Base-by-base conservation (phyloP, 208 protist genomes). In the Naegleria gruberi region DNA sequence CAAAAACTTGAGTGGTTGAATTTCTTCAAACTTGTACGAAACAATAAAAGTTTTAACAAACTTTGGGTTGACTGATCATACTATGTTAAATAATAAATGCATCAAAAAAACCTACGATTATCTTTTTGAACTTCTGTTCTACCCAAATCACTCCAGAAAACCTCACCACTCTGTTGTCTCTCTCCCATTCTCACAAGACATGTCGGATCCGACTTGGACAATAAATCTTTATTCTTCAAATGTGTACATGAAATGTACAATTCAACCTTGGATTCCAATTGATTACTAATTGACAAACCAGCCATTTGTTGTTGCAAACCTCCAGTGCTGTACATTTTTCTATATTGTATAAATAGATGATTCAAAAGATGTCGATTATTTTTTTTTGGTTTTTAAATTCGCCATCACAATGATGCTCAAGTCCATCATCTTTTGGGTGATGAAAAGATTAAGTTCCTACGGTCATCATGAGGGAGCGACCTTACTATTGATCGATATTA, bases 1-100 rank as follows among this genome's bases (percentile, higher is more conserved):
- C 15, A 15, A 7, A 30, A 86, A 47, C 8, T 45, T 45, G 10
- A 86, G 17, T 51, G 19, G 26, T 86, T 86, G 82, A 12, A 42
- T 86, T 86, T 47, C 82, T 86, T 86, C 82, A 47, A 86, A 86
- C 8, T 42, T 42, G n/a, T 86, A 86, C 26, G 37, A 4, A 34
- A 86, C 19, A 37, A 47, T 47, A 8, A 86, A 45, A 17, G 40
- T 51, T 46, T 86, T 86, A 12, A 5, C 26, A 44, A 44, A 86
- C 6, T 15, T 51, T 12, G 82, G 82, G 51, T 47, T 86, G 1
- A 47, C 65, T 77, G 26, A 37, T 77, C 1, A 8, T 30, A 65
- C 0, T 65, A 77, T 77, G 17, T 12, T 77, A 7, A 19, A 77
- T 77, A n/a, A n/a, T n/a, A n/a, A n/a, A n/a, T n/a, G n/a, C 6